Evolutionary conservation across 2,329 filamentous ascomycete species (phyloP), one percentile per base, ranked within the genome.

Genomic region (Paecilomyces formosus): DNA sequence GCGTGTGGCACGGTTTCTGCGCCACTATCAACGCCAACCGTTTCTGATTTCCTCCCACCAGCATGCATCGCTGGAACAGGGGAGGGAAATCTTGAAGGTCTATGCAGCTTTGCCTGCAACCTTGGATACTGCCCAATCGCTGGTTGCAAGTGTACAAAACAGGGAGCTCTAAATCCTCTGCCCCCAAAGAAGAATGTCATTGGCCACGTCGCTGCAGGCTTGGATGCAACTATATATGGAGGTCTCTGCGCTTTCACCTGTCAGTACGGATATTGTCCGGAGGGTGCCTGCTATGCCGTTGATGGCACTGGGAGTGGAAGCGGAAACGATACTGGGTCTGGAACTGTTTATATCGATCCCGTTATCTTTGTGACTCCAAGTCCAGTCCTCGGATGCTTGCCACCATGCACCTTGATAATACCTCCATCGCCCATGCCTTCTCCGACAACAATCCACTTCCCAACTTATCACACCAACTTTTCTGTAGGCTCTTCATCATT

Each of bases 101-200:
- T 64, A 7, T 64, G 62, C 49, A 35, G 21, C n/a, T 64, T 39
- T 28, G 31, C 26, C 13, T 64, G 62, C 50, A 18, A 54, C 18
- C 57, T 26, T 35, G 58, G 58, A 31, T 60, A 53, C 39, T 63
- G 61, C 50, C 61, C 61, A 45, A 45, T 45, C 9, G n/a, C 15
- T 45, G 39, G 15, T 9, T 45, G 39, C 39, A 45, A 45, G n/a
- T 45, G 39, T n/a, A 45, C 39, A 18, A 18, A 18, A 45, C 39
- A 45, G 18, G 39, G 39, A 8, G 39, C 39, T 9, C n/a, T 45
- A 9, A n/a, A 21, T 9, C 15, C 39, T 21, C 18, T 45, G n/a
- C 39, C 39, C 7, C 39, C 39, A 6, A 18, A 45, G 9, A 45
- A n/a, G 2, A 45, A 45, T 8, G 15, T 18, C 15, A 21, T 45